Evolutionary conservation across 2,329 filamentous ascomycete species (phyloP), one percentile per base, ranked within the genome.

Genomic region (Colletotrichum phormii): DNA sequence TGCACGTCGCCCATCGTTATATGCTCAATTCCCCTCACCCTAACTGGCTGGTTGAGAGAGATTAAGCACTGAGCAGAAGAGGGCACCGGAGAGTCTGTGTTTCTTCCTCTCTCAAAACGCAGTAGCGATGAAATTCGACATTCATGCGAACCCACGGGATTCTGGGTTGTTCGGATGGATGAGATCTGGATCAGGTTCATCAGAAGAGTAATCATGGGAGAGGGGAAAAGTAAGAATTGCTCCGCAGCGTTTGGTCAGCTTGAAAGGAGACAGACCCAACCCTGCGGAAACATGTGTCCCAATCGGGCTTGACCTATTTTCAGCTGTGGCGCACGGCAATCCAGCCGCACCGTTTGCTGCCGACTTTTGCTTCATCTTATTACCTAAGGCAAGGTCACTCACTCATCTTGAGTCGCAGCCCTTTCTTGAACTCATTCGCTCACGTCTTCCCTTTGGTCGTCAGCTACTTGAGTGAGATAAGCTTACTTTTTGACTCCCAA

Each of bases 301-400:
- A n/a, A 57, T 18, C 57, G 33, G 29, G 61, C 11, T 12, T n/a
- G 58, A 18, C 53, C 71, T 61, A 53, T 57, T 51, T 65, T 70
- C 55, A 71, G 66, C 55, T 33, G 66, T 71, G 66, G 71, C 71
- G 60, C 66, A 70, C 31, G 42, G 26, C 3, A 64, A 61, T 24
- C 46, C 22, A n/a, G 33, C 63, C 53, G 42, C 33, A 29, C 22
- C 33, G n/a, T 54, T 31, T 31, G 29, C 31, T n/a, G 26, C 22
- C 24, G 22, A 55, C 53, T 11, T 24, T 55, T 18, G 12, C 51
- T 22, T 42, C 22, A 12, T 24, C 26, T 24, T 6, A 33, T 31
- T 9, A 6, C 22, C 6, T 42, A 29, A 24, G 59, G 15, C 42
- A 11, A n/a, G 37, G 37, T 42, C 37, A 42, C 37, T 11, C 37